Evolutionary conservation across 2,329 filamentous ascomycete genomes (phyloP).

Genomic region (Fusarium cyanostomum): DNA sequence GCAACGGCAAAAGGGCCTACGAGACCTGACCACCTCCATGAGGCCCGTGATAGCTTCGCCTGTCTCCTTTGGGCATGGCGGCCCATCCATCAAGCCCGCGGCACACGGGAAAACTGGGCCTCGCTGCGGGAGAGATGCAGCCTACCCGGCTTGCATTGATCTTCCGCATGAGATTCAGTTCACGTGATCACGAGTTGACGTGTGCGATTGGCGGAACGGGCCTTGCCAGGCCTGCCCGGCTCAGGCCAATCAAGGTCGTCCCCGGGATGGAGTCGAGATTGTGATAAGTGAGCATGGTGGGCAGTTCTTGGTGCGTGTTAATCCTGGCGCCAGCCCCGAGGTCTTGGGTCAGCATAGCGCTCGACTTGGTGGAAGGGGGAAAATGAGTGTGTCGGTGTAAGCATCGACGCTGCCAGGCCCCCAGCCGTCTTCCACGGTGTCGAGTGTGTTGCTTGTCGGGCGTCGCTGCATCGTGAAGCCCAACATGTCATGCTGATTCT

Average conservation of each 20-base stretch:
- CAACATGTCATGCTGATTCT: neutral
- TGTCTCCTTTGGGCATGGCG: slow-evolving; percentile 38
- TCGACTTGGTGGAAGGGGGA: slow-evolving; percentile 1
- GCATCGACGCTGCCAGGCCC: slow-evolving; percentile 3
- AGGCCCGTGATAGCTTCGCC: slow-evolving; percentile 31
- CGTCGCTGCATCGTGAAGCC: slow-evolving; percentile 2
- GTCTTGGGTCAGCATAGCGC: slow-evolving; percentile 25
- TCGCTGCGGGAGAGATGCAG: slow-evolving; percentile 47
- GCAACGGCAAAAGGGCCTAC: neutral
- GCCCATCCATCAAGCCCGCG: slow-evolving; percentile 32
- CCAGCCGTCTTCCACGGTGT: slow-evolving; percentile 10
- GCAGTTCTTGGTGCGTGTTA: slow-evolving; percentile 28
- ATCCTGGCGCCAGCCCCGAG: slow-evolving; percentile 36
- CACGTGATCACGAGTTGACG: slow-evolving; percentile 49
- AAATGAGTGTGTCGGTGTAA: slow-evolving; percentile 35
- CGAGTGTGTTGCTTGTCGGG: slow-evolving; percentile 17
- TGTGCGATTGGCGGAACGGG: slow-evolving; percentile 53
- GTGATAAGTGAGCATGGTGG: slow-evolving; percentile 31
- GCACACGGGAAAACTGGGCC: slow-evolving; percentile 43
- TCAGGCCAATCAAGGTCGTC: slow-evolving; percentile 39
- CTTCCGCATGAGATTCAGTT: slow-evolving; percentile 47
- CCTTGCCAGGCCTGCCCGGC: slow-evolving; percentile 48
- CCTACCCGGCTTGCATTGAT: slow-evolving; percentile 46
- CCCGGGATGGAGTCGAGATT: slow-evolving; percentile 22
- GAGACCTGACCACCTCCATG: slow-evolving; percentile 19